Base-by-base conservation (phyloP, 2,329 filamentous ascomycete species). In the Venturia effusa region DNA sequence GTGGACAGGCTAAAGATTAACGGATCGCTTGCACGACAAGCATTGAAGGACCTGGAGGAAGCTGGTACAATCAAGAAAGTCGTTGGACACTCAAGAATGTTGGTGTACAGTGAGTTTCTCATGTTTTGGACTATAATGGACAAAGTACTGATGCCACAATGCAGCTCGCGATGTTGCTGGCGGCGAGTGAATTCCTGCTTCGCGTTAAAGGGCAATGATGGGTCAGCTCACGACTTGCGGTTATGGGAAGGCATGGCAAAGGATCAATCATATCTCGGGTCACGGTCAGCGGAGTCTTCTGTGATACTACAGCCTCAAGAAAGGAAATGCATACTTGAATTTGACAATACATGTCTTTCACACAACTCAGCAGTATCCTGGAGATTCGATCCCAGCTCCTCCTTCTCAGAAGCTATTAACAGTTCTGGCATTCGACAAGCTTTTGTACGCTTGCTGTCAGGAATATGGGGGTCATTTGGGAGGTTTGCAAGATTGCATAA, bases 1-100 rank as follows among this genome's bases (percentile, higher is more conserved):
- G 94, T 99, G 86, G 94, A 99, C 83, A 88, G 94, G 81, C 87
- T 99, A 81, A 99, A 99, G 92, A 95, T 99, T 86, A 99, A 99
- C 85, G 95, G 94, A 77, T 96, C 91, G 74, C 84, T 99, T 76
- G 94, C 94, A 72, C 88, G 94, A 77, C 83, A 85, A 82, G 93
- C 90, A 80, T 84, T 97, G 71, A 83, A 83, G 77, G 93, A 97
- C 77, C 85, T 97, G 74, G 93, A 97, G 88, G 91, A 95, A 85
- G 94, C 92, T 87, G 94, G 93, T 74, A 86, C 91, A 81, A 99
- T 99, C 84, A 96, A 94, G 88, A 93, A 95, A 81, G 85, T 99
- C 74, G 91, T 97, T 71, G 86, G 86, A 72, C 95, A 99, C 87
- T 93, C 88, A 84, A 94, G 92, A 85, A 88, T 96, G 86, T 90